Conservation (phyloP, 805 yeast genomes). For the Groenewaldozyma salmanticensis region DNA sequence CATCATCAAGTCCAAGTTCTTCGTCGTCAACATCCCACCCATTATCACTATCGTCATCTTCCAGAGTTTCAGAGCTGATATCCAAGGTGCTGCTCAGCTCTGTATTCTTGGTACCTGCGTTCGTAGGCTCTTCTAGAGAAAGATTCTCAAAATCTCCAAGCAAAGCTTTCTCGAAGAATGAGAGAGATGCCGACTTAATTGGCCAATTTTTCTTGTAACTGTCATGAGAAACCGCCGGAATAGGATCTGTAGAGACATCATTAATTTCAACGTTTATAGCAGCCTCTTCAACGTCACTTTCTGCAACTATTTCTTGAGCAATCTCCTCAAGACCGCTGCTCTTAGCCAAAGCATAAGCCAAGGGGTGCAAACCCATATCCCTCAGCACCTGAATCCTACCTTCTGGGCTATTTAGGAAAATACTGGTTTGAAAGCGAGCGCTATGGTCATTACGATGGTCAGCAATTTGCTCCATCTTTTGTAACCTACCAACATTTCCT, state of each 20-base stretch:
- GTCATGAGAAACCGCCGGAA: constrained; percentile 39
- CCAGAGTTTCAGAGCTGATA: constrained; percentile 18
- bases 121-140: constrained; percentile 33
- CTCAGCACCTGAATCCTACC: constrained; percentile 66
- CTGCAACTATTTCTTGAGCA: constrained; percentile 62
- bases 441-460: constrained; percentile 75
- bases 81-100: constrained; percentile 13
- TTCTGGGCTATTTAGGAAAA: constrained; percentile 65
- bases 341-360: constrained; percentile 90
- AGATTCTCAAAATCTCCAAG: constrained; percentile 67
- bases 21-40: constrained; percentile 49
- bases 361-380: constrained; percentile 70
- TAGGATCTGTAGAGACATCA: constrained; percentile 25
- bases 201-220: constrained; percentile 65
- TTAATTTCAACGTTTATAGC: constrained; percentile 52
- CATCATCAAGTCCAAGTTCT: constrained; percentile 45
- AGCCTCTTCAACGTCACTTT: constrained; percentile 54
- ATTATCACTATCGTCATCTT: constrained; percentile 40
- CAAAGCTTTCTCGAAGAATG: constrained; percentile 80
- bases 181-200: constrained; percentile 54
- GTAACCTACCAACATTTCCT: constrained; percentile 67
- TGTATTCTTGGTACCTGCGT: constrained; percentile 14
- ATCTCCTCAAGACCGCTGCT: constrained; percentile 69
- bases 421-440: constrained; percentile 72
- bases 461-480: constrained; percentile 82